phyloP scores from a whole-genome alignment of 345 rosid genomes.

The Clarkia xantiana region DNA sequence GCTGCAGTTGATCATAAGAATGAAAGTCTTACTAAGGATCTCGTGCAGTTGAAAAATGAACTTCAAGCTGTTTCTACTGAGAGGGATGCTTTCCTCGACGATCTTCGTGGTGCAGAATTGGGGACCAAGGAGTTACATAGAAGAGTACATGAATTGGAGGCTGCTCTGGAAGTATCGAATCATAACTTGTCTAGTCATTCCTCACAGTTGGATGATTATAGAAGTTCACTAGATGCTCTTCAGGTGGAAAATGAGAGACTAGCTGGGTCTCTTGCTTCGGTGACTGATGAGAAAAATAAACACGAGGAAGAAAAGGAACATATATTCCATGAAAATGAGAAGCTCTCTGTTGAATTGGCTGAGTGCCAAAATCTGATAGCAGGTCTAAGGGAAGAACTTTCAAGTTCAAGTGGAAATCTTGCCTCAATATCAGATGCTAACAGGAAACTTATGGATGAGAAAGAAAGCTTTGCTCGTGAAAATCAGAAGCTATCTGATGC shows the following conservation, averaged over 20 bases:
- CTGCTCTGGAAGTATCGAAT: constrained; percentile 34
- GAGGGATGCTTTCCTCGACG: constrained; percentile 33
- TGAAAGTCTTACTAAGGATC: constrained; percentile 35
- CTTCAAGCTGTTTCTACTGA: constrained; percentile 23
- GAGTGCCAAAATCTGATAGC: constrained; percentile 35
- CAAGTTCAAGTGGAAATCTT: constrained; percentile 25
- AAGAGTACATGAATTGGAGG: constrained; percentile 43
- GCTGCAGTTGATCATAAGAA: constrained; percentile 24
- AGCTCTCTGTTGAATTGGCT: constrained; percentile 36
- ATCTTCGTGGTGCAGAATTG: constrained; percentile 30
- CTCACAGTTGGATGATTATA: constrained; percentile 33
- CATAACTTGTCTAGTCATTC: constrained; percentile 23
- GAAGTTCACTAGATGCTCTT: constrained; percentile 23
- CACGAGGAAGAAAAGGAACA: constrained; percentile 31
- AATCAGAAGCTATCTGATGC: constrained; percentile 28
- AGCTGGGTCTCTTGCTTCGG: constrained; percentile 23
- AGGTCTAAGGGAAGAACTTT: constrained; percentile 38
- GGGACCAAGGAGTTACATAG: constrained; percentile 39
- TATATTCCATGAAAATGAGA: constrained; percentile 31
- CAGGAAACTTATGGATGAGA: constrained; percentile 39
- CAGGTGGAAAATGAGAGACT: constrained; percentile 47
- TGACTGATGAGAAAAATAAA: constrained; percentile 34
- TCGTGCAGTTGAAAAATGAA: constrained; percentile 43
- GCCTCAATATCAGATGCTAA: constrained; percentile 23
- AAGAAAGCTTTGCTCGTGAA: constrained; percentile 26